phyloP scores from a whole-genome alignment of 1,284 basidiomycete genomes.

The Retiboletus flavoniger region DNA sequence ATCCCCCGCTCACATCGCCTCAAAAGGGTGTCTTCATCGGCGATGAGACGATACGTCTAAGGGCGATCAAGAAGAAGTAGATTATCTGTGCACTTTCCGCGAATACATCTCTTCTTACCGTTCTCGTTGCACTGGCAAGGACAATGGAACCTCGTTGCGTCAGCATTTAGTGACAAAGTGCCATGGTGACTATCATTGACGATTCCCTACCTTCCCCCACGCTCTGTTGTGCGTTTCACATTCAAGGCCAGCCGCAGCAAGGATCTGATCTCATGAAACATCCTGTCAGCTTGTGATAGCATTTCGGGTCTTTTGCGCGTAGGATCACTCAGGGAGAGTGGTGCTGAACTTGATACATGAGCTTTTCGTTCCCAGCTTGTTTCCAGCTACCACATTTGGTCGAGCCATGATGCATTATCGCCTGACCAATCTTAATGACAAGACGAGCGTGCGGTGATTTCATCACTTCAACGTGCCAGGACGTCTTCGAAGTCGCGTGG shows the following conservation, averaged over 20 bases:
- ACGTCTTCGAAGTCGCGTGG: neutral
- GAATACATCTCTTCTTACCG: constrained; percentile 6
- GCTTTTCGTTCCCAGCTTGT: neutral
- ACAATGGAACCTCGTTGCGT: neutral
- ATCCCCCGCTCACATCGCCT: constrained; percentile 11
- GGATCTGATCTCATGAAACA: neutral
- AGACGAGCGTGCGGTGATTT: neutral
- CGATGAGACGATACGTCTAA: constrained; percentile 85
- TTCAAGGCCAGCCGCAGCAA: neutral
- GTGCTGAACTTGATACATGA: neutral
- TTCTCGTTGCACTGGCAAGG: neutral
- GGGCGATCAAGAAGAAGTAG: constrained; percentile 95
- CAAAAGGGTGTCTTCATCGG: constrained; percentile 87
- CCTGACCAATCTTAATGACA: neutral
- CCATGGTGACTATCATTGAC: neutral
- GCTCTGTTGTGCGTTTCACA: neutral
- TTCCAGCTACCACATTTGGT: neutral
- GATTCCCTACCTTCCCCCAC: neutral
- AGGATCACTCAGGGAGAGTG: neutral
- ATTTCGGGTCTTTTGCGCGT: neutral
- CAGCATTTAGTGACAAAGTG: neutral
- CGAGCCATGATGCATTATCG: neutral
- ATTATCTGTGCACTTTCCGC: constrained; percentile 10
- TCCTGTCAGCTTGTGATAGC: neutral
- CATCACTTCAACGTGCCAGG: neutral